Percentiles rank a stretch among this genome's conserved stretches.
These are phyloP conservation scores for Solanum bulbocastanum DNA, from an alignment of 257 asterid genomes.

Conservation along the genomic window DNA sequence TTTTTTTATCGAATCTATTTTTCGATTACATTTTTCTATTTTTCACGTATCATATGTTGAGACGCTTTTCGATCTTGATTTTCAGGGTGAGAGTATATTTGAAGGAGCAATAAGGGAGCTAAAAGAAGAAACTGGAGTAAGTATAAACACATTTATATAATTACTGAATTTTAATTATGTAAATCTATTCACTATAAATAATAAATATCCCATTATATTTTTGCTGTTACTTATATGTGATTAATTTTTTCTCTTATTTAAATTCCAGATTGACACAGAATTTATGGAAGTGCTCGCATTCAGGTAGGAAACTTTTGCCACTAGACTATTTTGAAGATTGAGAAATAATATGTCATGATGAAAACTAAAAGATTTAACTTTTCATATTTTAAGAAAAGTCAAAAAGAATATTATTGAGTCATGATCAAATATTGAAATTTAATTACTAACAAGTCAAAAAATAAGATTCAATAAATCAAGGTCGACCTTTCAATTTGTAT, in stretches of 20 bases:
- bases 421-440: background rate
- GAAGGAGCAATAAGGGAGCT: slow-evolving; percentile 64
- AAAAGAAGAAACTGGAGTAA: slow-evolving; percentile 81
- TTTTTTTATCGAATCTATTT: background rate
- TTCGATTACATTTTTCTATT: background rate
- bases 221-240: background rate
- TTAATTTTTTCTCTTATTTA: background rate
- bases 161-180: background rate
- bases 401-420: background rate
- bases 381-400: background rate
- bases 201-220: background rate
- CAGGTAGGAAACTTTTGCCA: slow-evolving; percentile 14
- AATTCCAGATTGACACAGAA: slow-evolving; percentile 40
- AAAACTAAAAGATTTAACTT: background rate
- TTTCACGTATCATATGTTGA: background rate
- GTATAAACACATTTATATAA: background rate
- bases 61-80: background rate
- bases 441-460: background rate
- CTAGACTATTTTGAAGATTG: background rate
- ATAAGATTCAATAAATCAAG: background rate
- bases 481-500: background rate
- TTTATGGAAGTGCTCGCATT: slow-evolving; percentile 7
- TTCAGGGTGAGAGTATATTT: slow-evolving; percentile 65
- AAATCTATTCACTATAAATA: background rate
- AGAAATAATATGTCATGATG: background rate